Evolutionary conservation across 371 early-diverging fungal species (phyloP).

Genomic region (Rhizopus stolonifer): DNA sequence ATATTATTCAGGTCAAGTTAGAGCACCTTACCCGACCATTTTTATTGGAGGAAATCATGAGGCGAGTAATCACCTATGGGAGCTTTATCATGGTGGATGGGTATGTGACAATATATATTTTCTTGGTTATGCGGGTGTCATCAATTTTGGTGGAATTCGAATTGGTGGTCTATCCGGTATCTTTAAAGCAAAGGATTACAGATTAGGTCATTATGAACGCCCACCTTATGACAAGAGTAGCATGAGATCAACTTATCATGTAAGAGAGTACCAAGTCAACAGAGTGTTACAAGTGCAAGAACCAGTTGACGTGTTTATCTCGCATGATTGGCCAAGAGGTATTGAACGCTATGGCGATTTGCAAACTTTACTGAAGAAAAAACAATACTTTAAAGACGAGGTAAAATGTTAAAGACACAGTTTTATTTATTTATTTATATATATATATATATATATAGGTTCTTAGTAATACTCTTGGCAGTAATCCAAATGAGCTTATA

Average conservation of each 20-base stretch:
- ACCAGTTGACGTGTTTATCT: slow-evolving; percentile 85
- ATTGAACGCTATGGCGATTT: slow-evolving; percentile 83
- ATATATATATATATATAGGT: slow-evolving; percentile 61
- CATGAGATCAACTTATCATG: slow-evolving; percentile 80
- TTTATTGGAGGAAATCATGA: slow-evolving; percentile 99
- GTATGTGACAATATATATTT: slow-evolving; percentile 92
- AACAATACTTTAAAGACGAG: slow-evolving; percentile 74
- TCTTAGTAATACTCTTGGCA: slow-evolving; percentile 71
- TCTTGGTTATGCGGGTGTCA: slow-evolving; percentile 81
- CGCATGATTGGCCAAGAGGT: slow-evolving; percentile 96
- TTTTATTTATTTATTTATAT: neutral
- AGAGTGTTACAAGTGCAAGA: slow-evolving; percentile 67
- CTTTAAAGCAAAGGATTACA: slow-evolving; percentile 75
- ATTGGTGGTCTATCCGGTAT: slow-evolving; percentile 95
- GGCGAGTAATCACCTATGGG: slow-evolving; percentile 89
- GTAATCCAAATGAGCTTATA: slow-evolving; percentile 64
- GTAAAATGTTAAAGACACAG: slow-evolving; percentile 30
- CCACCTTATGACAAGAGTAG: slow-evolving; percentile 67
- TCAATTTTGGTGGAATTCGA: slow-evolving; percentile 84
- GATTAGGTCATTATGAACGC: slow-evolving; percentile 76
- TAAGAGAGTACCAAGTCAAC: slow-evolving; percentile 77
- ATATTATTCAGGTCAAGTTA: slow-evolving; percentile 84
- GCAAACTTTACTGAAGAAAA: slow-evolving; percentile 55
- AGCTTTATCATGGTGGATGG: slow-evolving; percentile 98
- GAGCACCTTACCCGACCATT: slow-evolving; percentile 85